Conservation (phyloP, 1,284 basidiomycete genomes). For the Thelephora terrestris region DNA sequence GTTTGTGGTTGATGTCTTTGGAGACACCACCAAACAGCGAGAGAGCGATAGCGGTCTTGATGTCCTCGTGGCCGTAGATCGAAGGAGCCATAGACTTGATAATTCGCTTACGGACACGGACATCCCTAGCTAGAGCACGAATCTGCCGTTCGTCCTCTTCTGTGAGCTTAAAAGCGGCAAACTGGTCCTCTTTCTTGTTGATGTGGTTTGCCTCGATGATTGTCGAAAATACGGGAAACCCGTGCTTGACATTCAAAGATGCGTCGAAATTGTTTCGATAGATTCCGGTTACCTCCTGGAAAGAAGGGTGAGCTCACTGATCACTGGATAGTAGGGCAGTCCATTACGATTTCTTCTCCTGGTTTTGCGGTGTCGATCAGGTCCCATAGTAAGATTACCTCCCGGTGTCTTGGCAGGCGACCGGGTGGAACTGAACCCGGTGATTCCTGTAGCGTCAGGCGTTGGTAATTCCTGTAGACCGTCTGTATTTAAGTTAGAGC, state of each 20-base stretch:
- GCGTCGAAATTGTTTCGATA: conserved; percentile 99
- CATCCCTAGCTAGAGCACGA: conserved; percentile 77
- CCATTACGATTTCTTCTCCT: conserved; percentile 88
- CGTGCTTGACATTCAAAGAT: conserved; percentile 96
- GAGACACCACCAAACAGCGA: conserved; percentile 90
- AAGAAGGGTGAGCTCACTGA: conserved; percentile 9
- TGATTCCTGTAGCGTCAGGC: conserved; percentile 97
- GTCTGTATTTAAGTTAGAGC: conserved; percentile 47
- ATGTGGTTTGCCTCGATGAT: conserved; percentile 96
- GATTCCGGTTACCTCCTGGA: conserved; percentile 89
- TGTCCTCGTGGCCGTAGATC: conserved; percentile 98
- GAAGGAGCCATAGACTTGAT: conserved; percentile 98
- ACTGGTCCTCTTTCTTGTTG: conserved; percentile 94
- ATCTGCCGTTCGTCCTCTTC: conserved; percentile 96
- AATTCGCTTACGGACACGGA: conserved; percentile 93
- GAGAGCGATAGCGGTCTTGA: conserved; percentile 95
- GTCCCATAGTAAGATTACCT: conserved; percentile 96
- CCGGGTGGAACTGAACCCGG: conserved; percentile 98
- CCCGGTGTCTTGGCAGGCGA: conserved; percentile 90
- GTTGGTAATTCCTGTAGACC: conserved; percentile 97
- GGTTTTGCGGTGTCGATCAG: conserved; percentile 97
- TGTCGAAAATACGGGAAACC: conserved; percentile 98
- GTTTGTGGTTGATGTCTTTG: conserved; percentile 96
- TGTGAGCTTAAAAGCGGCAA: conserved; percentile 91
- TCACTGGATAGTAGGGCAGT: conserved; percentile 10